These are phyloP conservation scores for Chaetoscypha palmicola DNA, from an alignment of 2,329 filamentous ascomycete species.

Conservation along the genomic window DNA sequence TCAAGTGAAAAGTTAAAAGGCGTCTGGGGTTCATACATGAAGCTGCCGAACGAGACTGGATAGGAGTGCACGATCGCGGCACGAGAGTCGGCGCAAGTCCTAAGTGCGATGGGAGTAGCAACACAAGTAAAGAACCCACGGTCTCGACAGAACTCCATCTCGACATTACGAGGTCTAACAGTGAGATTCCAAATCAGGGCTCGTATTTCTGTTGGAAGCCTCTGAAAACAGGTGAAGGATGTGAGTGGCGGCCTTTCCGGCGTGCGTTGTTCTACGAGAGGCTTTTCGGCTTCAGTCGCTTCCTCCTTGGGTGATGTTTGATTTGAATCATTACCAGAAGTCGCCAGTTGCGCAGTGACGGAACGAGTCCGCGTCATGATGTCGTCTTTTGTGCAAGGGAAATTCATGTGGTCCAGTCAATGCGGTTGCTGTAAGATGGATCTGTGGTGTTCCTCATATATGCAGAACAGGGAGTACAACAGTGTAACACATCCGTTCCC, in stretches of 20 bases:
- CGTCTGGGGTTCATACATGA: conserved; percentile 6
- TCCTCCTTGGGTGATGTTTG: background rate
- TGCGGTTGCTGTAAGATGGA: too few relatives aligned
- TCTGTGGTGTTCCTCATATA: too few relatives aligned
- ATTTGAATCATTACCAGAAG: too few relatives aligned
- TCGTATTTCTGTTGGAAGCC: conserved; percentile 19
- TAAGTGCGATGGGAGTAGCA: conserved; percentile 7
- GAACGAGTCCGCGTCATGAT: background rate
- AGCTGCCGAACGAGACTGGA: conserved; percentile 13
- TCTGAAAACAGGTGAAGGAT: conserved; percentile 11
- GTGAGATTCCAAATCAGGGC: conserved; percentile 15
- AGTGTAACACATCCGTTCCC: too few relatives aligned
- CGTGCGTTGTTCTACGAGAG: background rate
- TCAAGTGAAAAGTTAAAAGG: conserved; percentile 20
- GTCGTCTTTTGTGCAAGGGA: background rate
- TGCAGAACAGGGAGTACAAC: too few relatives aligned
- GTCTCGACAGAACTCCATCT: conserved; percentile 2
- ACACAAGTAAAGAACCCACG: conserved; percentile 11
- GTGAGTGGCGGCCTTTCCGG: background rate
- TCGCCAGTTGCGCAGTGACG: background rate
- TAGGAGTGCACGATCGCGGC: conserved; percentile 8
- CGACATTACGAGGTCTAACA: conserved; percentile 11
- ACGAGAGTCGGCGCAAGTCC: conserved; percentile 14
- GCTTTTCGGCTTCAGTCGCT: background rate
- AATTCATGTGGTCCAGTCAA: too few relatives aligned